These are phyloP conservation scores for Uromyces viciae-fabae DNA, from an alignment of 1,284 basidiomycete genomes.

Conservation along the genomic window DNA sequence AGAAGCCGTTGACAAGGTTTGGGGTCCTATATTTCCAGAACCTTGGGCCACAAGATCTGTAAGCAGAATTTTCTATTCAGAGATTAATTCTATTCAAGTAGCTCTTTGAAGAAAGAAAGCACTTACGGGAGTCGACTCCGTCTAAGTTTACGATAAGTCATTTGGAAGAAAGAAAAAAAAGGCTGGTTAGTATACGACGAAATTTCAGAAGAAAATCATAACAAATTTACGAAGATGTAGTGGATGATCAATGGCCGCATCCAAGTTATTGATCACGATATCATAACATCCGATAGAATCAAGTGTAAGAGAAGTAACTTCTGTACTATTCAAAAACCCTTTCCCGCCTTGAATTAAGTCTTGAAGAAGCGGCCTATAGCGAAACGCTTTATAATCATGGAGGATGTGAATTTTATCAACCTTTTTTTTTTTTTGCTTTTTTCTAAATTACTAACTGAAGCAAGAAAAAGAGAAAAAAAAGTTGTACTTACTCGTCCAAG, in stretches of 20 bases:
- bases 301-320: constrained; percentile 39
- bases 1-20: not conserved
- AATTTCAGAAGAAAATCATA: constrained; percentile 43
- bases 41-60: constrained; percentile 41
- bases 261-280: constrained; percentile 54
- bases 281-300: constrained; percentile 31
- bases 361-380: constrained; percentile 33
- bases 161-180: not conserved
- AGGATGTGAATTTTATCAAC: not conserved
- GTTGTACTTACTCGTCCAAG: constrained; percentile 40
- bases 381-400: constrained; percentile 6
- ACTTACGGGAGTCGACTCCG: constrained; percentile 42
- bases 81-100: not conserved
- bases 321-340: constrained; percentile 33
- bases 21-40: constrained; percentile 34
- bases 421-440: too few species aligned
- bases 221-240: constrained; percentile 52
- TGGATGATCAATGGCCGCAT: constrained; percentile 54
- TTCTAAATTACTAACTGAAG: too few species aligned
- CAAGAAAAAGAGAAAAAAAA: not conserved
- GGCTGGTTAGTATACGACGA: not conserved
- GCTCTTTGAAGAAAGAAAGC: not conserved
- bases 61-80: not conserved
- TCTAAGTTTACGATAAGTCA: not conserved
- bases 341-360: constrained; percentile 25